A percentile compares a stretch with the other conserved stretches of the same genome.
Conservation (phyloP, 1,284 basidiomycete genomes). For the Chondrostereum purpureum region DNA sequence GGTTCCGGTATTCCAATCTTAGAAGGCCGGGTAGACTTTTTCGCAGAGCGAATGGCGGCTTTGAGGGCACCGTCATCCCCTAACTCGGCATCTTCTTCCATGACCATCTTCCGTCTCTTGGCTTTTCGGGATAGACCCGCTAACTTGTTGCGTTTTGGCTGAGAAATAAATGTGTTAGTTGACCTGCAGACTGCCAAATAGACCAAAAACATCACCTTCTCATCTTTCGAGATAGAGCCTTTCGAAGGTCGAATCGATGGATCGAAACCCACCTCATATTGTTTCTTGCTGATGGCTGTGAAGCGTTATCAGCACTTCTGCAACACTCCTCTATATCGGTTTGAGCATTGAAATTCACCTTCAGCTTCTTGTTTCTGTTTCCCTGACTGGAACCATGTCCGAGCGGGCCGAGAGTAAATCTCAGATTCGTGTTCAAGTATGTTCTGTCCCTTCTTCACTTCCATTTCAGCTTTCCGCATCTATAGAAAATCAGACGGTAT, state of each 20-base stretch:
- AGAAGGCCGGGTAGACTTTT: constrained; percentile 62
- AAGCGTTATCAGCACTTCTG: constrained; percentile 1
- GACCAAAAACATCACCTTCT: constrained; percentile 27
- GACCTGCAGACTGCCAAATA: too few species aligned
- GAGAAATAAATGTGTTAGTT: too few species aligned
- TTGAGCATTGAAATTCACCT: constrained; percentile 38
- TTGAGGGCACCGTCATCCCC: constrained; percentile 51
- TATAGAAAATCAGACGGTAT: constrained; percentile 24
- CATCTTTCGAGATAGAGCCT: constrained; percentile 23
- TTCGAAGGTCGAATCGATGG: too few species aligned
- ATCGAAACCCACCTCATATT: constrained; percentile 56
- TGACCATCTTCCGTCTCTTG: constrained; percentile 81
- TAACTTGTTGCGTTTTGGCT: constrained; percentile 81
- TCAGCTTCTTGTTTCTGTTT: constrained; percentile 80
- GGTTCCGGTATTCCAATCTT: constrained; percentile 31
- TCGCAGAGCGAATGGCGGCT: constrained; percentile 79
- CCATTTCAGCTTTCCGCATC: constrained; percentile 92
- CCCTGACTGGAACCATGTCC: constrained; percentile 95
- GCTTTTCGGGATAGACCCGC: constrained; percentile 78
- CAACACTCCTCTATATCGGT: neutral
- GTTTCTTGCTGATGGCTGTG: constrained; percentile 65
- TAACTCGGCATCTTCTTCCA: constrained; percentile 68
- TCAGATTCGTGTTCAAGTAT: constrained; percentile 93
- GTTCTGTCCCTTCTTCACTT: constrained; percentile 92
- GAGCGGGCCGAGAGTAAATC: constrained; percentile 88